These are phyloP conservation scores for Teunomyces barrocoloradensis DNA, from an alignment of 805 yeast genomes.

Conservation along the genomic window DNA sequence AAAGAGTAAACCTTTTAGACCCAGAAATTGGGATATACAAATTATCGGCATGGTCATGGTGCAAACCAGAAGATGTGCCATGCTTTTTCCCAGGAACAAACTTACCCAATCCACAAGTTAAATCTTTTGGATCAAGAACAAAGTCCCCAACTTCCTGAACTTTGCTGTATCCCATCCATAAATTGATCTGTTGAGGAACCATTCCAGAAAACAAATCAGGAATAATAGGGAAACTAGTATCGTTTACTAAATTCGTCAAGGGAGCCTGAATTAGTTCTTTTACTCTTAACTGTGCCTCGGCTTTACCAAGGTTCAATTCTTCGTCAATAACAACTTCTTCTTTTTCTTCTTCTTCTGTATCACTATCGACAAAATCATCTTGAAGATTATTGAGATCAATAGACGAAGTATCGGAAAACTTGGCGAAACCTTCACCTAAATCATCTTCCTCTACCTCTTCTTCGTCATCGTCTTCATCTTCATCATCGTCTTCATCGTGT, in stretches of 20 bases:
- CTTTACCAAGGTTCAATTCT: conserved; percentile 31
- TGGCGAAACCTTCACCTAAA: conserved; percentile 17
- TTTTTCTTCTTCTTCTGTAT: conserved; percentile 7
- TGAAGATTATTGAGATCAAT: conserved; percentile 43
- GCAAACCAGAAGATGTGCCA: conserved; percentile 70
- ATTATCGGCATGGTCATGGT: conserved; percentile 81
- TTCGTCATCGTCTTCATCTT: conserved; percentile 8
- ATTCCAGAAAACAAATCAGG: conserved; percentile 43
- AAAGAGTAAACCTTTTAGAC: conserved; percentile 62
- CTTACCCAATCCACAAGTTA: conserved; percentile 47
- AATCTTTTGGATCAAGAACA: conserved; percentile 12
- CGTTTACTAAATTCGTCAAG: conserved; percentile 40
- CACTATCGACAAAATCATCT: conserved; percentile 48
- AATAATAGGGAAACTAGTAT: conserved; percentile 34
- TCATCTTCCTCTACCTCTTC: conserved; percentile 9
- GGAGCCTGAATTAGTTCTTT: conserved; percentile 62
- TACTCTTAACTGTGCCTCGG: conserved; percentile 34
- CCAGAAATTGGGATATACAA: conserved; percentile 63
- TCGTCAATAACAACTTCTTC: conserved; percentile 21
- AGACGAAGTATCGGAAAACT: conserved; percentile 35
- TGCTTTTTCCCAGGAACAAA: conserved; percentile 45
- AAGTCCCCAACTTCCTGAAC: conserved; percentile 10
- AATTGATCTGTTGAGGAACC: conserved; percentile 67
- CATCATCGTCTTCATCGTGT: conserved; percentile 16
- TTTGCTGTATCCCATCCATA: conserved; percentile 62